A percentile compares a stretch with the other conserved stretches of the same genome.
Conservation (phyloP, 129 eudicot species). For the Helichrysum umbraculigerum region DNA sequence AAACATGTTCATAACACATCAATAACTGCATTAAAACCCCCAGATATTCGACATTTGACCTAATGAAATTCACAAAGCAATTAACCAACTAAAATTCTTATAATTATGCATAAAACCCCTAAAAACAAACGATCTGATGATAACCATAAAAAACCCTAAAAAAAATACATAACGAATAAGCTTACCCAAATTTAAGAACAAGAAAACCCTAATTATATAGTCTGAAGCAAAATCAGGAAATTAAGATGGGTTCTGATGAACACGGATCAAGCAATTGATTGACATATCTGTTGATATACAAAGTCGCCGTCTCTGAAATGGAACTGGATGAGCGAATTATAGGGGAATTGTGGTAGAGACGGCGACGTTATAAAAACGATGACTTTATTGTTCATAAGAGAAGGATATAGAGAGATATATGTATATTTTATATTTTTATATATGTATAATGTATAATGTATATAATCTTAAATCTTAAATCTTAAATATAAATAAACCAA, state of each 20-base stretch:
- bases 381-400: constrained; percentile 29
- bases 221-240: constrained; percentile 21
- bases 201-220: constrained; percentile 7
- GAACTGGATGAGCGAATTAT: not conserved
- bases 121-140: not conserved
- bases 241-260: constrained; percentile 1
- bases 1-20: not conserved
- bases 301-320: constrained; percentile 41
- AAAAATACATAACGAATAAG: not conserved
- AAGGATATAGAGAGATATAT: not conserved
- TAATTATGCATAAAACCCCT: not conserved
- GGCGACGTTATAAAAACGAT: constrained; percentile 35
- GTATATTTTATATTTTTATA: not conserved
- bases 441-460: no score
- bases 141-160: not conserved
- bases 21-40: not conserved
- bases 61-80: not conserved
- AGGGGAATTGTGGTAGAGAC: constrained; percentile 28
- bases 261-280: constrained; percentile 25
- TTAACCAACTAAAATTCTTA: not conserved
- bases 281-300: constrained; percentile 12
- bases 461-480: no score
- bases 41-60: not conserved
- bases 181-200: constrained; percentile 18
- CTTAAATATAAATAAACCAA: no score